A percentile compares a stretch with the other conserved stretches of the same genome.
These are phyloP conservation scores for Zychaea mexicana DNA, from an alignment of 371 early-diverging fungal species.

Conservation along the genomic window DNA sequence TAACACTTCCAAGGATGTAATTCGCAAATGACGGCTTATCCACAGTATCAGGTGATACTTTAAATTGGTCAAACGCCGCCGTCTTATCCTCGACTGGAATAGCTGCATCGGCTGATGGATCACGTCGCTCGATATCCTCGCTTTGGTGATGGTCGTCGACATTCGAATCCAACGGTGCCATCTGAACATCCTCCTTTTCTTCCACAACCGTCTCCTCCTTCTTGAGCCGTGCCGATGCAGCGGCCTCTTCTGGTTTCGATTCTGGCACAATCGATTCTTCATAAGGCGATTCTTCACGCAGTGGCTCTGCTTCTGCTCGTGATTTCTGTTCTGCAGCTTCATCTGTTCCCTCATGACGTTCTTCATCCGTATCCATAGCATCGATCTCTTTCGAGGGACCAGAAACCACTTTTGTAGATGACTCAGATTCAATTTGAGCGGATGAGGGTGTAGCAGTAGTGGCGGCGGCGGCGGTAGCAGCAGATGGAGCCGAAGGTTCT, in stretches of 20 bases:
- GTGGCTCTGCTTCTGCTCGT: neutral
- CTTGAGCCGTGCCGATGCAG: neutral
- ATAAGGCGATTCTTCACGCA: too few relatives aligned
- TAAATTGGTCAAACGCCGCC: neutral
- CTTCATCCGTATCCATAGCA: neutral
- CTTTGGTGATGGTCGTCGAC: neutral
- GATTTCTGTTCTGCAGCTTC: constrained; percentile 5
- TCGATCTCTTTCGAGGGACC: neutral
- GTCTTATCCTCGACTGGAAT: neutral
- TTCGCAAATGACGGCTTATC: constrained; percentile 16
- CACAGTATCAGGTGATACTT: neutral
- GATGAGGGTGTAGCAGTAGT: neutral
- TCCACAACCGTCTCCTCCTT: neutral
- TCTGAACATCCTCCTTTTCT: neutral
- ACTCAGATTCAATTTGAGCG: neutral
- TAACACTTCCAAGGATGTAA: constrained; percentile 12
- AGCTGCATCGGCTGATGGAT: neutral
- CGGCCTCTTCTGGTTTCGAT: neutral
- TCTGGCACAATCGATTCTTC: neutral
- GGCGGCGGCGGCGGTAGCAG: neutral
- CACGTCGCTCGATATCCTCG: neutral
- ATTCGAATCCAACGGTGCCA: neutral
- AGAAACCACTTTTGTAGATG: neutral
- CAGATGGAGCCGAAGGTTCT: neutral
- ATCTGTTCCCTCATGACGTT: constrained; percentile 10